phyloP scores from a whole-genome alignment of 768 basidiomycete species.

The Tricholoma terreum region DNA sequence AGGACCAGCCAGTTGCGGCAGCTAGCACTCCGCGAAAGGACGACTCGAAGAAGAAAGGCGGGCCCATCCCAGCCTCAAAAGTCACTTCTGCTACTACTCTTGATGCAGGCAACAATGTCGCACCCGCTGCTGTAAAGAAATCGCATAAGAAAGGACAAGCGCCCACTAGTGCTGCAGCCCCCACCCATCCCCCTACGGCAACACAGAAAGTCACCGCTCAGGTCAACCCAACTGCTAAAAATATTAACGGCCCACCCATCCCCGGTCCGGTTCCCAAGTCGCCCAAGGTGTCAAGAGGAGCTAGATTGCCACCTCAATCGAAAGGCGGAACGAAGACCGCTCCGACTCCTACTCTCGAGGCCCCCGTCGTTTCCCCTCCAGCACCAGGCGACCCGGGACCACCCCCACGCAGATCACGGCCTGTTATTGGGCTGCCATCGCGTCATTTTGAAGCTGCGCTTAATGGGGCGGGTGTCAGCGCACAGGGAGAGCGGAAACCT shows the following conservation, averaged over 20 bases:
- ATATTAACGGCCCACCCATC: slow-evolving; percentile 5
- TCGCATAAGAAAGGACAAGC: slow-evolving; percentile 29
- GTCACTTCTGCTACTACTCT: slow-evolving; percentile 6
- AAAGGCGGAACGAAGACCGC: slow-evolving; percentile 6
- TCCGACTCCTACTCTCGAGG: slow-evolving; percentile 16
- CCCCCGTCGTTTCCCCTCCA: slow-evolving; percentile 5
- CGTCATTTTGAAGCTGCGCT: slow-evolving; percentile 74
- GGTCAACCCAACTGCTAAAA: slow-evolving; percentile 9
- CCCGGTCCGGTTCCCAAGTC: slow-evolving; percentile 12
- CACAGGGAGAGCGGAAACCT: slow-evolving; percentile 17
- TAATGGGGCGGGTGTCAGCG: slow-evolving; percentile 57
- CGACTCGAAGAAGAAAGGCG: slow-evolving; percentile 28
- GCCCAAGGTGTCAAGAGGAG: slow-evolving; percentile 19
- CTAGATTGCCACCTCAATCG: slow-evolving; percentile 13
- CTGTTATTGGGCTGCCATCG: slow-evolving; percentile 59
- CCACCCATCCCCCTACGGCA: slow-evolving; percentile 24
- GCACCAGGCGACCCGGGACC: slow-evolving; percentile 19
- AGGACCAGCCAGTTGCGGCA: slow-evolving; percentile 38
- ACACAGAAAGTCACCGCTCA: background rate
- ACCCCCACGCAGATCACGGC: slow-evolving; percentile 46
- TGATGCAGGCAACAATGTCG: slow-evolving; percentile 3
- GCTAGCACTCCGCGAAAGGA: slow-evolving; percentile 33
- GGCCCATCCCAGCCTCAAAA: background rate
- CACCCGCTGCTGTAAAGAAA: slow-evolving; percentile 26
- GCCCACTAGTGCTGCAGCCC: slow-evolving; percentile 19